Percentiles rank a stretch among this genome's conserved stretches.
Evolutionary conservation across 441 rosid genomes (phyloP).

Genomic region (Theobroma grandiflorum): DNA sequence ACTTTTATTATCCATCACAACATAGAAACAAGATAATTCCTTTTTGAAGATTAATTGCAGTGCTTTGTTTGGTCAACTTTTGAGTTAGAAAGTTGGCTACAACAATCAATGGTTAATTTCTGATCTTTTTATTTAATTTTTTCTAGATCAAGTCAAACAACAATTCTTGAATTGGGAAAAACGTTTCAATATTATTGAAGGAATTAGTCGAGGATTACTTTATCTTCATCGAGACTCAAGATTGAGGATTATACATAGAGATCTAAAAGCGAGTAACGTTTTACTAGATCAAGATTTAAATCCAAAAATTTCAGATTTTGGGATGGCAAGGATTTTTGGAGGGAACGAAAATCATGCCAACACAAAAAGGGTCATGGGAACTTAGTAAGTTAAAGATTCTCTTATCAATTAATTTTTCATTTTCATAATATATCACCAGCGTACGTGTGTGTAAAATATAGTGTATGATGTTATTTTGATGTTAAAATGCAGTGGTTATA

Average conservation of each 20-base stretch:
- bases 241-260: constrained; percentile 49
- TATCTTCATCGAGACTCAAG: constrained; percentile 57
- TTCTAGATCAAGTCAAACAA: constrained; percentile 35
- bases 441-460: neutral
- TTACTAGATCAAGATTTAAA: constrained; percentile 8
- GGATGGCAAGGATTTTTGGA: constrained; percentile 20
- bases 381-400: constrained; percentile 19
- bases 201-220: constrained; percentile 50
- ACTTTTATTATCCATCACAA: too few species aligned
- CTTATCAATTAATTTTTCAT: too few species aligned
- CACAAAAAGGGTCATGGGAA: constrained; percentile 15
- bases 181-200: constrained; percentile 39
- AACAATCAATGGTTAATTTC: neutral
- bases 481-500: constrained; percentile 42
- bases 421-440: neutral
- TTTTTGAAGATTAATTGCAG: too few species aligned
- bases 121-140: neutral
- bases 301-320: constrained; percentile 30
- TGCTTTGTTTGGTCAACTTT: too few species aligned
- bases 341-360: constrained; percentile 1
- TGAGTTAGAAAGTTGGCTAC: too few species aligned
- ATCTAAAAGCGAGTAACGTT: constrained; percentile 32
- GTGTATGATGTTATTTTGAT: neutral
- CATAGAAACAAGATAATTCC: too few species aligned
- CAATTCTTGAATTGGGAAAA: constrained; percentile 37